A percentile compares a stretch with the other conserved stretches of the same genome.
Evolutionary conservation across 1,284 basidiomycete species (phyloP).

Genomic region (Boletus holoroseus): DNA sequence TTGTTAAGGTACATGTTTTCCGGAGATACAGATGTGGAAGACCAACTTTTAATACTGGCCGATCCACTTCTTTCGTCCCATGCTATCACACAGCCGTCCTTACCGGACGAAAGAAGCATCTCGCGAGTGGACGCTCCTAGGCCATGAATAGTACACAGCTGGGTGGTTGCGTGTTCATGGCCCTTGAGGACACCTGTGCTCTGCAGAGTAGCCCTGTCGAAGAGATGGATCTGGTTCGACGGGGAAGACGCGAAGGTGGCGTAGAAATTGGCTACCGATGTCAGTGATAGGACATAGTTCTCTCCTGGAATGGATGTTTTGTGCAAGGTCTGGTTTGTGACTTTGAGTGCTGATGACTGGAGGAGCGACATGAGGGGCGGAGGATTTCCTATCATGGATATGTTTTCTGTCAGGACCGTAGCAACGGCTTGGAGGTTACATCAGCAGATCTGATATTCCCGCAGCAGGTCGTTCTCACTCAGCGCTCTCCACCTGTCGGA

Average conservation of each 20-base stretch:
- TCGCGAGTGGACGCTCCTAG: slow-evolving; percentile 33
- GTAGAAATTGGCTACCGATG: slow-evolving; percentile 44
- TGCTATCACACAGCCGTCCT: slow-evolving; percentile 57
- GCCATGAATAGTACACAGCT: slow-evolving; percentile 39
- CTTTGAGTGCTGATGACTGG: slow-evolving; percentile 28
- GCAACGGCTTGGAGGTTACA: slow-evolving; percentile 12
- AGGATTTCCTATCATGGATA: slow-evolving; percentile 27
- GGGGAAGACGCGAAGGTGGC: slow-evolving; percentile 56
- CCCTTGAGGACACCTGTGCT: slow-evolving; percentile 45
- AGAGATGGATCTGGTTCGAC: slow-evolving; percentile 55
- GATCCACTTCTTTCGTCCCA: slow-evolving; percentile 64
- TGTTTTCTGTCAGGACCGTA: slow-evolving; percentile 17
- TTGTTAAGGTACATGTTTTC: slow-evolving; percentile 35
- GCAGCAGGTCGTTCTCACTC: slow-evolving; percentile 7
- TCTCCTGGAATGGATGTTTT: slow-evolving; percentile 39
- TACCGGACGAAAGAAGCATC: slow-evolving; percentile 55
- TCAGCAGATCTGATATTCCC: slow-evolving; percentile 4
- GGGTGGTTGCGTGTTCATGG: slow-evolving; percentile 50
- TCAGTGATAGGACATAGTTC: slow-evolving; percentile 55
- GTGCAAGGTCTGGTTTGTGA: slow-evolving; percentile 32
- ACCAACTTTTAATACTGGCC: slow-evolving; percentile 56
- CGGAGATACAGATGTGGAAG: slow-evolving; percentile 17
- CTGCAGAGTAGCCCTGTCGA: slow-evolving; percentile 52
- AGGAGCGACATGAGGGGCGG: slow-evolving; percentile 28
- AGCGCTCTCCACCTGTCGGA: background rate